Evolutionary conservation across 1,284 basidiomycete species (phyloP), one percentile per base, ranked within the genome.

Genomic region (Tilletiaria anomala): DNA sequence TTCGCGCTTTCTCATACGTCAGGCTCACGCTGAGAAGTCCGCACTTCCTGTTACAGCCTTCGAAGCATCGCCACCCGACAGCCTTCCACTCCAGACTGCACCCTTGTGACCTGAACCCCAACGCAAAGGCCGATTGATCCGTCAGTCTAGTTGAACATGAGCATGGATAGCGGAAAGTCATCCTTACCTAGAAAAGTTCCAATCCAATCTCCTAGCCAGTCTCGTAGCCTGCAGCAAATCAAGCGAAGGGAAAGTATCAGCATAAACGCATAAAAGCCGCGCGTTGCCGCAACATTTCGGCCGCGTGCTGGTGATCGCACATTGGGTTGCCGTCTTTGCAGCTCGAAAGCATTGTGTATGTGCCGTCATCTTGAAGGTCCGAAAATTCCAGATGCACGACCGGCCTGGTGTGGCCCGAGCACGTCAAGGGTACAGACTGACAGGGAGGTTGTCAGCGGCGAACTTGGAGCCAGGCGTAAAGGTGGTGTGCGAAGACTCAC

Each of bases 31-130:
- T 36, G 86, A 87, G 65, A 97, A 99, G 71, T 99, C 93, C 32
- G 91, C 91, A 67, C 83, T 88, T 23, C 84, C 93, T 0, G 89
- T 85, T 8, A 82, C 87, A 8, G 91, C 93, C 56, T 79, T 76
- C 16, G 84, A 49, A 0, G 63, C 68, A 20, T 70, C 67, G 1
- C 56, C 58, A 77, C 32, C 81, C n/a, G 83, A 87, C 45, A 97
- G 78, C 69, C 94, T 93, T 40, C 84, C 83, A 46, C 82, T 81
- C 91, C 93, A 99, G 4, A 97, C 93, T 5, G 93, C 93, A 48
- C 91, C 91, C 69, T 97, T 99, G 73, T 99, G 91, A 2, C 89
- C 73, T 69, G 54, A 19, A 19, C 23, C 17, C 21, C 3, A 26
- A 44, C n/a, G 19, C 37, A 15, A 18, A 38, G 34, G 21, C 16